These are phyloP conservation scores for Linanthus parryae DNA, from an alignment of 148 eudicot genomes.

Conservation along the genomic window DNA sequence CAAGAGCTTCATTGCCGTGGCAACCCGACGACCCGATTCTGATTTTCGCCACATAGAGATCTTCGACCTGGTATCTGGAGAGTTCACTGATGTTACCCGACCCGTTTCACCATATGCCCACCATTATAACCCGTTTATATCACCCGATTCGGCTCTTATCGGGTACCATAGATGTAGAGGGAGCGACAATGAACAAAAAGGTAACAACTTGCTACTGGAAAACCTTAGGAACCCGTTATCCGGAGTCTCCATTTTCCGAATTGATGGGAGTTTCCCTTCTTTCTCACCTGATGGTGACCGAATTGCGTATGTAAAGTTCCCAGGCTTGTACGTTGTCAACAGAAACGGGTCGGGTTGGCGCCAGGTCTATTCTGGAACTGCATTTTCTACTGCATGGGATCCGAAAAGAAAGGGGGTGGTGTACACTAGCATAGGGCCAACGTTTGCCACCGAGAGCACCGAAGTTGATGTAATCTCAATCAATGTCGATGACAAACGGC, in stretches of 20 bases:
- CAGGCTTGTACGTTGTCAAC: constrained; percentile 53
- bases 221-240: constrained; percentile 35
- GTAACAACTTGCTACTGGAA: constrained; percentile 46
- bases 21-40: constrained; percentile 62
- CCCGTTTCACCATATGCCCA: constrained; percentile 42
- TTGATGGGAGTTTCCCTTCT: constrained; percentile 85
- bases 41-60: constrained; percentile 75
- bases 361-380: constrained; percentile 25
- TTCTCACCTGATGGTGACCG: constrained; percentile 65
- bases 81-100: constrained; percentile 54
- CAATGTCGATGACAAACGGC: constrained; percentile 40
- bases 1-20: constrained; percentile 56
- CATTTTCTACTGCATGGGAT: constrained; percentile 73
- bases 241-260: constrained; percentile 48
- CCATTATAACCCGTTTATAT: constrained; percentile 75
- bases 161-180: constrained; percentile 91
- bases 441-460: constrained; percentile 53
- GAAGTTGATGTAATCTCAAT: constrained; percentile 61
- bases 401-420: constrained; percentile 64
- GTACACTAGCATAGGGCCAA: constrained; percentile 68
- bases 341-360: constrained; percentile 59
- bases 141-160: constrained; percentile 40
- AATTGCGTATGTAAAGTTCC: constrained; percentile 49
- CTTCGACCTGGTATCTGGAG: constrained; percentile 35
- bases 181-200: constrained; percentile 11